A percentile compares a stretch with the other conserved stretches of the same genome.
Conservation (phyloP, 768 basidiomycete genomes). For the Podaxis rugospora region DNA sequence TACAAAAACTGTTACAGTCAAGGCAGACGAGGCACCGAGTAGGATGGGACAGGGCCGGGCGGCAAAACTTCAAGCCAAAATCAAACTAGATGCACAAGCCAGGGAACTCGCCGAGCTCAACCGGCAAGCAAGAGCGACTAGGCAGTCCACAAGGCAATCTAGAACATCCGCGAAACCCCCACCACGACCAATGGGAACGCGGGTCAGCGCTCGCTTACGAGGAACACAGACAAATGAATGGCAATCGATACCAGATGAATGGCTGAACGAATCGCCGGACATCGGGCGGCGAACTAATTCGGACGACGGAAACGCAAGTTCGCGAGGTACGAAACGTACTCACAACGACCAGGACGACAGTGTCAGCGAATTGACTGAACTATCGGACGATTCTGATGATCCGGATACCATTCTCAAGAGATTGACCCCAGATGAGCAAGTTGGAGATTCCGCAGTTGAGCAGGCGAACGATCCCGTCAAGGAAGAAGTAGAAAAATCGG, state of each 20-base stretch:
- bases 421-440: not conserved
- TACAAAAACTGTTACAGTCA: not conserved
- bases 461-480: conserved; percentile 3
- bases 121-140: conserved; percentile 34
- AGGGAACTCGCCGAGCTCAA: conserved; percentile 63
- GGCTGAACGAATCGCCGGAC: conserved; percentile 37
- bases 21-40: conserved; percentile 13
- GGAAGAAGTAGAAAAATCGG: conserved; percentile 11
- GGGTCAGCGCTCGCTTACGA: conserved; percentile 63
- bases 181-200: conserved; percentile 46
- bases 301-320: conserved; percentile 4
- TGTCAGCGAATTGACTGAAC: conserved; percentile 73
- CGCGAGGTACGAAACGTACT: conserved; percentile 37
- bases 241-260: conserved; percentile 79
- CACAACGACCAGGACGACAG: conserved; percentile 51
- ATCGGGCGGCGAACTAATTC: not conserved
- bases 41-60: conserved; percentile 50
- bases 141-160: conserved; percentile 8
- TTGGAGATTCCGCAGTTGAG: conserved; percentile 4
- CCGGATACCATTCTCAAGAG: not conserved
- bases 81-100: conserved; percentile 63
- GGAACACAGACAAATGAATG: conserved; percentile 61
- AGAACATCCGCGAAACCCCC: conserved; percentile 15
- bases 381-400: conserved; percentile 45
- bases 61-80: conserved; percentile 69